phyloP scores from a whole-genome alignment of 2,329 filamentous ascomycete genomes.

The Calonectria multiphialidica region DNA sequence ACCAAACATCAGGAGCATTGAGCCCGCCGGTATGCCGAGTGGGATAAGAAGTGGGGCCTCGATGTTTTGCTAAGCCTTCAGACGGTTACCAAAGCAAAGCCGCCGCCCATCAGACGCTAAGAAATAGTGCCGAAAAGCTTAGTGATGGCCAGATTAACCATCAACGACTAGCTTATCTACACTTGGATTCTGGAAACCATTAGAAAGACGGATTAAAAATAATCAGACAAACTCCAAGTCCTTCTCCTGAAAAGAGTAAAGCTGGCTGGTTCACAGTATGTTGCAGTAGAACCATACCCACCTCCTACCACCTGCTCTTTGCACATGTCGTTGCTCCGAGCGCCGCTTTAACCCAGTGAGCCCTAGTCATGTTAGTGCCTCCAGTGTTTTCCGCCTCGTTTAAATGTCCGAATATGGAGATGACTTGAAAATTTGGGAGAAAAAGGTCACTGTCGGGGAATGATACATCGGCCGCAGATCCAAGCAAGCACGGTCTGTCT shows the following conservation, averaged over 20 bases:
- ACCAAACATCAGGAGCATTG: not conserved
- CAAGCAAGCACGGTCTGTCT: not conserved
- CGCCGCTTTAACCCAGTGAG: not conserved
- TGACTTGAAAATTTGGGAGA: not conserved
- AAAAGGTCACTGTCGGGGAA: not conserved
- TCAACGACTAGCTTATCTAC: not conserved
- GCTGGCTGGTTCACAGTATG: not conserved
- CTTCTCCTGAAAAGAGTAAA: not conserved
- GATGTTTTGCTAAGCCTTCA: not conserved
- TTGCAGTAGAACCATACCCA: not conserved
- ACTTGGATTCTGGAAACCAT: not conserved
- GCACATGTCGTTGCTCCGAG: not conserved
- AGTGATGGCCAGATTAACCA: not conserved
- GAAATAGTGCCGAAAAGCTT: not conserved
- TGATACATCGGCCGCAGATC: not conserved
- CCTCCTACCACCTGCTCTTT: not conserved
- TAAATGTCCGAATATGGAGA: not conserved
- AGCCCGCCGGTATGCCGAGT: not conserved
- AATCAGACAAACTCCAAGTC: not conserved
- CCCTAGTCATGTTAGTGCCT: not conserved
- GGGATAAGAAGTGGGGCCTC: not conserved
- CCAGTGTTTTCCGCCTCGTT: not conserved
- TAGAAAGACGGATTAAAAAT: not conserved
- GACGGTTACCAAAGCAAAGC: no score
- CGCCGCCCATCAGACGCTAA: not conserved